Conservation (phyloP, 768 basidiomycete genomes). For the Udeniomyces megalosporus region DNA sequence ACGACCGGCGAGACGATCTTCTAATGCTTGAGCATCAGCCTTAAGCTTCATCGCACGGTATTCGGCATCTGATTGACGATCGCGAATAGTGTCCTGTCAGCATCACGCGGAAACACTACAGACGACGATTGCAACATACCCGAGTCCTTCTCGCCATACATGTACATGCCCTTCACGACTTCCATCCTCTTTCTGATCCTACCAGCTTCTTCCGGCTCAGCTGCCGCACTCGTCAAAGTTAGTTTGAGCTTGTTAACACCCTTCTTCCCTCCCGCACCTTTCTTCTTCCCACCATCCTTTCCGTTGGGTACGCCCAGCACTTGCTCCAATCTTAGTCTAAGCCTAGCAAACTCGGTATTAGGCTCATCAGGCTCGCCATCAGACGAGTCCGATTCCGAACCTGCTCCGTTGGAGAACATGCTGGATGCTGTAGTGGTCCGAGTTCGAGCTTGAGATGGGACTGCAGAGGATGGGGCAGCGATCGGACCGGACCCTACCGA, state of each 20-base stretch:
- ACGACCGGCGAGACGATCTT: conserved; percentile 21
- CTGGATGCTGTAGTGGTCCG: no score
- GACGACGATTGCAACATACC: conserved; percentile 13
- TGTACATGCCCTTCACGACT: conserved; percentile 27
- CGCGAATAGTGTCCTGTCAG: background rate
- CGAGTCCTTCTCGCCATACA: conserved; percentile 28
- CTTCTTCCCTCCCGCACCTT: background rate
- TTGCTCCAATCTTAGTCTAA: conserved; percentile 11
- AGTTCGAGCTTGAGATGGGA: background rate
- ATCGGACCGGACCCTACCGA: no score
- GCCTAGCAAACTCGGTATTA: conserved; percentile 10
- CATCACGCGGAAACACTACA: no score
- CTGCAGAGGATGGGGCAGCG: background rate
- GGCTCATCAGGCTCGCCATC: conserved; percentile 8
- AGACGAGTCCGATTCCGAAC: conserved; percentile 2
- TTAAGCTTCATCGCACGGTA: conserved; percentile 32
- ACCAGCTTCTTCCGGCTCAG: conserved; percentile 19
- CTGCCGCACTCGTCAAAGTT: background rate
- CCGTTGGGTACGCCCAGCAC: background rate
- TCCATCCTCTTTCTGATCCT: conserved; percentile 22
- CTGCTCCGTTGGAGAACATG: background rate
- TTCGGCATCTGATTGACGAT: conserved; percentile 1
- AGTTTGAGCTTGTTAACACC: background rate
- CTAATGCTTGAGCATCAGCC: conserved; percentile 30
- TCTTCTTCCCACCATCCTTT: conserved; percentile 4